A percentile compares a stretch with the other conserved stretches of the same genome.
These are phyloP conservation scores for Pelargonium australe DNA, from an alignment of 441 rosid species.

Conservation along the genomic window DNA sequence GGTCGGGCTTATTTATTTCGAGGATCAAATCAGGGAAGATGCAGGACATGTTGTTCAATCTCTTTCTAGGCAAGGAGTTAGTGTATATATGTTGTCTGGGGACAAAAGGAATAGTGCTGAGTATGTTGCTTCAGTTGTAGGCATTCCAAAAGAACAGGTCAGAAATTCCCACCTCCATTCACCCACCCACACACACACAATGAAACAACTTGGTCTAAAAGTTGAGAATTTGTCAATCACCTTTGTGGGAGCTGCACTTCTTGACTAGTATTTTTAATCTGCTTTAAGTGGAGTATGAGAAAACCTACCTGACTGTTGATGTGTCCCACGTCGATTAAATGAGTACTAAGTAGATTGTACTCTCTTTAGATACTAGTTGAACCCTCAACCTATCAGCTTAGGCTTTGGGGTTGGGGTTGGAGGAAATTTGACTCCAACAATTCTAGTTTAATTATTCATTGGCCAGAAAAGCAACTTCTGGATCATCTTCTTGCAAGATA, in stretches of 20 bases:
- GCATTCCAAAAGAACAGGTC: conserved; percentile 82
- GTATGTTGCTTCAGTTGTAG: conserved; percentile 79
- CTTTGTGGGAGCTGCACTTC: neutral
- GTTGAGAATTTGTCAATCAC: neutral
- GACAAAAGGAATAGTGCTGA: conserved; percentile 82
- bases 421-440: too few species aligned
- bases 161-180: neutral
- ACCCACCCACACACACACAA: neutral
- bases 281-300: conserved; percentile 1
- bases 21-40: conserved; percentile 91
- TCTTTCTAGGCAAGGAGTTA: conserved; percentile 61
- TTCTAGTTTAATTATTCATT: too few species aligned
- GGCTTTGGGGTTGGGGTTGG: too few species aligned
- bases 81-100: conserved; percentile 89
- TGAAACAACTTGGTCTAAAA: conserved; percentile 8
- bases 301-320: neutral
- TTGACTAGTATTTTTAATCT: neutral
- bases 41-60: conserved; percentile 67
- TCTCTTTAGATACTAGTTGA: too few species aligned
- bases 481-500: neutral
- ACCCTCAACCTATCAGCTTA: too few species aligned
- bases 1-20: conserved; percentile 75
- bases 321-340: neutral
- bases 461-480: neutral
- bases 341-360: too few species aligned